phyloP scores from a whole-genome alignment of 345 rosid genomes.

The Lepidium aucheri region DNA sequence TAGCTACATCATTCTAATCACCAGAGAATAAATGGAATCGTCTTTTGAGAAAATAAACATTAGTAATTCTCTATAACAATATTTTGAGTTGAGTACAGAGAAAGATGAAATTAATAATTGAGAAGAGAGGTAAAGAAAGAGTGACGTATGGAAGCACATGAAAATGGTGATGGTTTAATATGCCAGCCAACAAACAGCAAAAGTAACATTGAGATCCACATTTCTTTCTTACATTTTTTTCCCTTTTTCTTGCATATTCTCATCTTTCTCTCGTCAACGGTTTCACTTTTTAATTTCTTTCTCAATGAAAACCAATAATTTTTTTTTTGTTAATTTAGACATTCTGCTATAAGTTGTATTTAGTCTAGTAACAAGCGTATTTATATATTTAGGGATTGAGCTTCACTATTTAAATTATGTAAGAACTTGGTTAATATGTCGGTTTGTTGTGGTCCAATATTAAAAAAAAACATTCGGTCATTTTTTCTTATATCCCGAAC shows the following conservation, averaged over 20 bases:
- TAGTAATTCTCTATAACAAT: not conserved
- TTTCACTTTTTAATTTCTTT: not conserved
- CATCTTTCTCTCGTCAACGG: conserved; percentile 18
- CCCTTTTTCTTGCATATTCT: conserved; percentile 1
- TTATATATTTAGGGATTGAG: too few species aligned
- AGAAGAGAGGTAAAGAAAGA: conserved; percentile 3
- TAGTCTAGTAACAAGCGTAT: too few species aligned
- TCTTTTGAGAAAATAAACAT: too few species aligned
- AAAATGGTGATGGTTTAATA: conserved; percentile 26
- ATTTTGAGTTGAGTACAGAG: not conserved
- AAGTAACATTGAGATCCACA: conserved; percentile 30
- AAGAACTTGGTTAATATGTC: too few species aligned
- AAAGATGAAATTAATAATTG: not conserved
- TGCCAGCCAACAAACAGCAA: conserved; percentile 29
- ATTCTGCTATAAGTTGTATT: too few species aligned
- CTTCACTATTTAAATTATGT: too few species aligned
- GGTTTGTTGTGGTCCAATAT: too few species aligned
- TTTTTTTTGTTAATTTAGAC: too few species aligned
- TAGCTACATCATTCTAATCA: too few species aligned
- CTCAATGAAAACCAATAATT: not conserved
- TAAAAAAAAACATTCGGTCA: too few species aligned
- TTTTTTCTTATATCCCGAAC: too few species aligned
- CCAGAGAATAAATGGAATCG: too few species aligned
- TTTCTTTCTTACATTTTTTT: conserved; percentile 18
- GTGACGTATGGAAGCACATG: conserved; percentile 29